Percentiles rank a stretch among this genome's conserved stretches.
Conservation (phyloP, 1,284 basidiomycete genomes). For the Apiotrichum veenhuisii region DNA sequence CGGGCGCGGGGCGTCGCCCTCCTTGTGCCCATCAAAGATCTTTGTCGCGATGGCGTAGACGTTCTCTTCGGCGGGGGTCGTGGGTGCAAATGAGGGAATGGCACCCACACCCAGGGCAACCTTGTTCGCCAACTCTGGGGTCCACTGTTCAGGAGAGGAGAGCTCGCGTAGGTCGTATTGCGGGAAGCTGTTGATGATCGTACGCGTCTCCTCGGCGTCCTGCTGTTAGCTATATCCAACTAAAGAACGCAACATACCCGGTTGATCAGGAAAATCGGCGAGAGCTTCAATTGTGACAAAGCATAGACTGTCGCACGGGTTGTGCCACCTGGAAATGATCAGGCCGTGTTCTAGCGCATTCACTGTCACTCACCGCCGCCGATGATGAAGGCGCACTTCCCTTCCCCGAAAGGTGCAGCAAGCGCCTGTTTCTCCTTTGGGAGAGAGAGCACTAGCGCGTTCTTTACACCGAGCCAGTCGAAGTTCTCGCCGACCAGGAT, state of each 20-base stretch:
- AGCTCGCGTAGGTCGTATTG: constrained; percentile 8
- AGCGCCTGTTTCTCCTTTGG: not conserved
- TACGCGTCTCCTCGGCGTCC: constrained; percentile 11
- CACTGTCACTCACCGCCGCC: constrained; percentile 57
- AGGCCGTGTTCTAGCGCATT: not conserved
- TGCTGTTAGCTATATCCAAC: not conserved
- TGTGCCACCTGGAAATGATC: constrained; percentile 58
- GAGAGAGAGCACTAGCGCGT: not conserved
- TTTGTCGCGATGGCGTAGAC: constrained; percentile 19
- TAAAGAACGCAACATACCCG: constrained; percentile 41
- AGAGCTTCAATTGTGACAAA: constrained; percentile 61
- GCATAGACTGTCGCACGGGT: constrained; percentile 83
- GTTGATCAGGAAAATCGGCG: constrained; percentile 73
- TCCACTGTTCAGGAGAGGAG: not conserved
- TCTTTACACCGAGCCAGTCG: constrained; percentile 66
- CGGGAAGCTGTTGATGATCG: constrained; percentile 1
- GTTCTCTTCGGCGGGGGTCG: constrained; percentile 7
- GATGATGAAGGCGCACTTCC: constrained; percentile 58
- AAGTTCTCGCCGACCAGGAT: constrained; percentile 79
- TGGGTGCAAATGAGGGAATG: constrained; percentile 18
- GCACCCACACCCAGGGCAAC: constrained; percentile 20
- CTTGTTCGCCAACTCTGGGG: not conserved
- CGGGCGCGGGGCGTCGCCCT: constrained; percentile 10
- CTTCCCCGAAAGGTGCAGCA: not conserved
- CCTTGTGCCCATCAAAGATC: not conserved